Evolutionary conservation across 192 early-diverging fungal species (phyloP), one percentile per base, ranked within the genome.

Genomic region (Anaeromyces robustus): DNA sequence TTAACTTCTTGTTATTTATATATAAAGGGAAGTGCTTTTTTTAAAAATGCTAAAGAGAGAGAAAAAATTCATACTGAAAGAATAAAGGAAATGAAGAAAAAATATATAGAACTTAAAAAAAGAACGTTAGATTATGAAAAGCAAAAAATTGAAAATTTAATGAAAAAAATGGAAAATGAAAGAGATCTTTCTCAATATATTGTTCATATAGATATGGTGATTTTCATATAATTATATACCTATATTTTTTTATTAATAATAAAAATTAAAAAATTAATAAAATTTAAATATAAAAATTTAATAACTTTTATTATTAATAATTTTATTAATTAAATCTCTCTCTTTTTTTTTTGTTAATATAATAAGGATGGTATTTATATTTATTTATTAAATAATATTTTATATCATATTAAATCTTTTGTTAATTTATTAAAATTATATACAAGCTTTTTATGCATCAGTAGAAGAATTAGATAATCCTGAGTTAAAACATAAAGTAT

Each of bases 391-490:
- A 34, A 34, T 34, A 7, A 12, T 34, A 34, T 7, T 7, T 7
- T 12, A 34, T 34, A 7, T 3, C 32, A 34, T 34, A 7, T 34
- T 34, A 12, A n/a, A n/a, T n/a, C n/a, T n/a, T n/a, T n/a, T n/a
- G n/a, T n/a, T n/a, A n/a, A n/a, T n/a, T n/a, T n/a, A n/a, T 34
- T 3, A 34, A 34, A 34, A 34, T 34, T 7, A 7, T 16, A 16
- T 41, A 12, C 12, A 92, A 80, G 92, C 92, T 14, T 93, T 91
- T 77, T 93, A 92, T 82, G 91, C 91, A 0, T 88, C 91, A 4
- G 90, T 93, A 1, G 92, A 93, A 85, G 91, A 92, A 83, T 86
- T 89, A 22, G 92, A 93, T 77, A 78, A 85, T 5, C 90, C 92
- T 0, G 85, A 88, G n/a, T 79, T 93, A 28, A 90, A 90, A 80